Evolutionary conservation across 1,284 basidiomycete genomes (phyloP), one percentile per base, ranked within the genome.

Genomic region (Pseudozyma hubeiensis): DNA sequence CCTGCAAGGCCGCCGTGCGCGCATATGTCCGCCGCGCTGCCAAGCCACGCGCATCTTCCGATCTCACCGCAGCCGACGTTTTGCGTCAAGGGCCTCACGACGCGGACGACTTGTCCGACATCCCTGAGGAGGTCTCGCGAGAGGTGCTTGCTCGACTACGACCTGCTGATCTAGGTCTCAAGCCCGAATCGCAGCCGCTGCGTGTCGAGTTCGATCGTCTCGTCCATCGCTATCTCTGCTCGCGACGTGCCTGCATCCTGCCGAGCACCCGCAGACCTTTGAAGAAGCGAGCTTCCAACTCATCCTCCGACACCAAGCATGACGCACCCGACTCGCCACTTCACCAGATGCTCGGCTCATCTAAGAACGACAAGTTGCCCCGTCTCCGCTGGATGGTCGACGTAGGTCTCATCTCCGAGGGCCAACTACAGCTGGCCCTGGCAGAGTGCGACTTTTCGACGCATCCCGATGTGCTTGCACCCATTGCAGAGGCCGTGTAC

Each of bases 371-470:
- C 14, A 66, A 59, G 48, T 53, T 64, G 51, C 59, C 69, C 6
- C 71, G 76, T 10, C 64, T 80, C 11, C 54, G 53, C 30, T 80
- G 78, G 78, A 75, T 78, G 72, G 48, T 77, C 57, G 73, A 76
- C 39, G 53, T 78, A 11, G 78, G 78, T 5, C 64, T 80, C 16
- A 40, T 80, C 30, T 71, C 69, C 0, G 75, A 78, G 30, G 50
- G 46, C 29, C 49, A 59, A 14, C 16, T 80, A 17, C 48, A 65
- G 16, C 59, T 68, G 2, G 55, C 64, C 8, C 35, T 78, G 34
- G 58, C 60, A 17, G 62, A 69, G 52, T 68, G 69, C 37, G 55
- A 63, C 40, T 57, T 64, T 39, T 69, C 75, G 1, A 76, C 73
- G 5, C 73, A 80, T 24, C 78, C 78, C 3, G 67, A 74, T n/a